Evolutionary conservation across 768 basidiomycete species (phyloP), one percentile per base, ranked within the genome.

Genomic region (Lactifluus hygrophoroides): DNA sequence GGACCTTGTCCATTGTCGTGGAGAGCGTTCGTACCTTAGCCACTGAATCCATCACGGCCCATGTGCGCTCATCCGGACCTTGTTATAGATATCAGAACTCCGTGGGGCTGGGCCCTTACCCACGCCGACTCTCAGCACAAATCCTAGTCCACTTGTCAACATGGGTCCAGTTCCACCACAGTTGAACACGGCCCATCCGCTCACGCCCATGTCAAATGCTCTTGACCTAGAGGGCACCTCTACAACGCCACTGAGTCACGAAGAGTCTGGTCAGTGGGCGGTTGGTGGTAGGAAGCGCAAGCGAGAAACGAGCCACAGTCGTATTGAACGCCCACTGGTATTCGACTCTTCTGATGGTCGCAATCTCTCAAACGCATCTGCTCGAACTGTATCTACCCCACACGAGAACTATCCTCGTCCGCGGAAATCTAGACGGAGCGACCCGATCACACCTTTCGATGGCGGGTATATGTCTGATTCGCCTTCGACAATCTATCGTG

Each of bases 1-100:
- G 3, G 48, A 63, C 61, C 1, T 49, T 63, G 34, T 37, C 43
- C 21, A 46, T 63, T 16, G 19, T 54, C 25, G 54, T 63, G 13
- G 61, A 63, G 47, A 58, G 45, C 13, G 61, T 62, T 45, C 27
- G 61, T 60, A 38, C 14, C 3, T 17, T 14, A 30, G 17, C 30
- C 10, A 23, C 30, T n/a, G 1, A 40, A 16, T n/a, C n/a, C 35
- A 1, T 28, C 27, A 53, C 50, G 6, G n/a, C n/a, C 30, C 35
- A 32, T 25, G 44, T 23, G 23, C 5, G 16, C 53, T 60, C n/a
- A 60, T 53, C 6, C 42, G 19, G 23, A 27, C 8, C 2, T 17
- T 50, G 14, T 27, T 25, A 51, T 40, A 58, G 58, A 43, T 56
- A 17, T 27, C 42, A 23, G 53, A 58, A n/a, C 44, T 14, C 5